These are phyloP conservation scores for Eucalyptus brandiana DNA, from an alignment of 345 rosid species.

Conservation along the genomic window DNA sequence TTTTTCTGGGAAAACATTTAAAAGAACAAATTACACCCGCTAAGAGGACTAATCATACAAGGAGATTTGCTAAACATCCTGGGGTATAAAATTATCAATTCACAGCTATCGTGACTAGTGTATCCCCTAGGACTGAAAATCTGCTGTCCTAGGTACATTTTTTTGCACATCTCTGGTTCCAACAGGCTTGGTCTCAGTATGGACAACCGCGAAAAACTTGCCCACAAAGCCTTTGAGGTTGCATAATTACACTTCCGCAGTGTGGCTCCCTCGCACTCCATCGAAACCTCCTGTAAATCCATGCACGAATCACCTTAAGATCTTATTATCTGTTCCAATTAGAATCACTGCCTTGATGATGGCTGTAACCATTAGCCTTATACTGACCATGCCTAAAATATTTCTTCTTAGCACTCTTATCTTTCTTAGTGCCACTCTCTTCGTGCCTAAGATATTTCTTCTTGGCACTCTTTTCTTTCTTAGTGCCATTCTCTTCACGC, in stretches of 20 bases:
- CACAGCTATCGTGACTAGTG: neutral
- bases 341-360: neutral
- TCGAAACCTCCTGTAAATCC: neutral
- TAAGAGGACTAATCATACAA: neutral
- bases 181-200: neutral
- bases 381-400: neutral
- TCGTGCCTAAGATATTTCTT: neutral
- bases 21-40: neutral
- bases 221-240: neutral
- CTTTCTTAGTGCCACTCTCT: conserved; percentile 17
- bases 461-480: conserved; percentile 2
- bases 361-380: neutral
- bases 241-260: neutral
- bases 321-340: neutral
- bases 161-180: neutral
- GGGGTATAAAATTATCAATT: neutral
- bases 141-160: neutral
- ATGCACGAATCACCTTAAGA: neutral
- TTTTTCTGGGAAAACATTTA: neutral
- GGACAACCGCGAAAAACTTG: neutral
- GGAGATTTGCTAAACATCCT: neutral
- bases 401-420: neutral
- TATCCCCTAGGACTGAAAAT: neutral
- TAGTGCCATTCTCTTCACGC: conserved; percentile 8
- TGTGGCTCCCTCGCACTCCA: neutral